These are phyloP conservation scores for Typha latifolia DNA, from an alignment of 176 grass and related monocot species.

Conservation along the genomic window DNA sequence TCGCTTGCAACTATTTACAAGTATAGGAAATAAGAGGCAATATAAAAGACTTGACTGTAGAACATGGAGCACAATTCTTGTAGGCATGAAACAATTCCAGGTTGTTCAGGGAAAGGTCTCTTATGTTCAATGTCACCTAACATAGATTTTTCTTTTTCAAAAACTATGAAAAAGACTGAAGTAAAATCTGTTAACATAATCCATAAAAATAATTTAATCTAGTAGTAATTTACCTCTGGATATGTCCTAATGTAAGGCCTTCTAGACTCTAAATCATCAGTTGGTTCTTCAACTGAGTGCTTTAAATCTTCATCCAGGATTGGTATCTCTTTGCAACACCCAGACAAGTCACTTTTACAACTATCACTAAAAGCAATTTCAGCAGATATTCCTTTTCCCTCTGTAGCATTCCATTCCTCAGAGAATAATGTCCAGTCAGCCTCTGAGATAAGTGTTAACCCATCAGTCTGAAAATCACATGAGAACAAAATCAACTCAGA, in stretches of 20 bases:
- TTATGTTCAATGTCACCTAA: too few relatives aligned
- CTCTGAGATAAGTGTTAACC: slow-evolving; percentile 64
- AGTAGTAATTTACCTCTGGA: slow-evolving; percentile 43
- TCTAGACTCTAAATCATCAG: slow-evolving; percentile 31
- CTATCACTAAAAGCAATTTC: slow-evolving; percentile 59
- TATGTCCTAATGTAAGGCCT: slow-evolving; percentile 46
- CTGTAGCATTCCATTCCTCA: slow-evolving; percentile 68
- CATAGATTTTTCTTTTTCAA: too few relatives aligned
- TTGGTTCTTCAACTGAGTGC: slow-evolving; percentile 31
- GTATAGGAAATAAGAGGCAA: too few relatives aligned
- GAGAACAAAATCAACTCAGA: slow-evolving; percentile 14
- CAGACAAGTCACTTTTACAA: slow-evolving; percentile 35
- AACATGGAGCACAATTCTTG: too few relatives aligned
- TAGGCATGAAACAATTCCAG: too few relatives aligned
- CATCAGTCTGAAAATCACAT: slow-evolving; percentile 61
- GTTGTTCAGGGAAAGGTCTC: too few relatives aligned
- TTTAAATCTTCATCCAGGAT: slow-evolving; percentile 24
- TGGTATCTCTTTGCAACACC: slow-evolving; percentile 25
- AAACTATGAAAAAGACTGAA: too few relatives aligned
- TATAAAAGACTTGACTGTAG: too few relatives aligned
- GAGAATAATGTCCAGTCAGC: slow-evolving; percentile 73
- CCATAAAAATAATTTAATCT: not conserved
- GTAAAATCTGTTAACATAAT: too few relatives aligned
- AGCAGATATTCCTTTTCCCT: slow-evolving; percentile 66
- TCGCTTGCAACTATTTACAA: too few relatives aligned